A percentile compares a stretch with the other conserved stretches of the same genome.
Conservation (phyloP, 352 stramenopile species). For the Phytophthora lateralis region DNA sequence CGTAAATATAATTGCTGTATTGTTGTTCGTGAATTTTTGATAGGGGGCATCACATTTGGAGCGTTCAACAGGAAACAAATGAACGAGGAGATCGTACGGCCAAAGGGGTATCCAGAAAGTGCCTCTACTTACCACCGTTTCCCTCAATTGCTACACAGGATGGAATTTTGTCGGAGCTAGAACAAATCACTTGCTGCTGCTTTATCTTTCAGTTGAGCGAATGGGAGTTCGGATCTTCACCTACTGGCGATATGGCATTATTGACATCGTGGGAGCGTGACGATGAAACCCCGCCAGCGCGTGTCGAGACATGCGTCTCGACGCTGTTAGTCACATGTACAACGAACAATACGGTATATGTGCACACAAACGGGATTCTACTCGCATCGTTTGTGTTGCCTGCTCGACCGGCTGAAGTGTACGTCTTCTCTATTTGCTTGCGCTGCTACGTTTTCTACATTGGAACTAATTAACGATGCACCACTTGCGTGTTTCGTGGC, state of each 20-base stretch:
- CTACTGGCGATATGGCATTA: neutral
- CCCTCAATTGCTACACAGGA: neutral
- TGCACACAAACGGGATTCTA: slow-evolving; percentile 49
- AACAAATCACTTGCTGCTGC: slow-evolving; percentile 38
- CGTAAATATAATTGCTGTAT: slow-evolving; percentile 6
- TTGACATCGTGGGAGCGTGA: slow-evolving; percentile 14
- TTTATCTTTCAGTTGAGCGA: slow-evolving; percentile 32
- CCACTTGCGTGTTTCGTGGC: slow-evolving; percentile 1
- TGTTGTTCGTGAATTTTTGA: neutral
- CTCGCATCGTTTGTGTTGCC: slow-evolving; percentile 54
- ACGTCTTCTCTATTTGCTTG: slow-evolving; percentile 17
- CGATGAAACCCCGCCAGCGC: neutral
- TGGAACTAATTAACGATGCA: neutral
- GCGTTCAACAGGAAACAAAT: slow-evolving; percentile 16
- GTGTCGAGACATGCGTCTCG: slow-evolving; percentile 20
- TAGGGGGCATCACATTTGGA: slow-evolving; percentile 30
- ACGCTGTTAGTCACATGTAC: slow-evolving; percentile 54
- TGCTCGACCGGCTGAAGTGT: slow-evolving; percentile 50
- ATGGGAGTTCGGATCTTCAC: slow-evolving; percentile 20
- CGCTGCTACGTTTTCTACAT: neutral
- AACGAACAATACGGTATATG: slow-evolving; percentile 49
- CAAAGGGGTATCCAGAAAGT: slow-evolving; percentile 5
- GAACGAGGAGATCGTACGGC: neutral
- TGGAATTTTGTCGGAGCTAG: slow-evolving; percentile 2
- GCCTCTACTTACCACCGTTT: slow-evolving; percentile 26